Evolutionary conservation across 257 asterid species (phyloP), one percentile per base, ranked within the genome.

Genomic region (Solanum paucissectum): DNA sequence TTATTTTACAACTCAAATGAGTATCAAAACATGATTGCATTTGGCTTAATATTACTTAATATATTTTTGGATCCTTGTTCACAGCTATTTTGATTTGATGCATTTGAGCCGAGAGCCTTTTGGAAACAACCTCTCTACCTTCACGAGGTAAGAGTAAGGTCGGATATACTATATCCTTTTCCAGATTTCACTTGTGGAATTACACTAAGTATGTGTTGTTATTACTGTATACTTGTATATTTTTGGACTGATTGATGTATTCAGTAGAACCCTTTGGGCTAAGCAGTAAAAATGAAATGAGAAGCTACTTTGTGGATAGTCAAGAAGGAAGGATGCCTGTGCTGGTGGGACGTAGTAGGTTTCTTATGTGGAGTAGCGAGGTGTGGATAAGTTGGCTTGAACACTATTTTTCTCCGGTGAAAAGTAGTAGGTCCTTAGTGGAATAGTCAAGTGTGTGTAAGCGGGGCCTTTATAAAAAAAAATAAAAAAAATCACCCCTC

Each of bases 131-230:
- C 2, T 10, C 16, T 64, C 8, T 25, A 64, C 32, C 18, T 64
- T 5, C 33, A 11, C 4, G 18, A 64, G 33, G 33, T 64, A n/a
- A 1, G 72, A 64, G 33, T n/a, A 64, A 64, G 72, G 33, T 11
- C 2, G 27, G 5, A 1, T 21, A 58, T 58, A 21, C 68, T 58
- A 12, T 11, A 12, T 2, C 7, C 10, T 11, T 64, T 11, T 0
- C 4, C 4, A 0, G 4, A 64, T 27, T 11, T 1, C 8, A n/a
- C 33, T n/a, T 64, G 0, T 64, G 8, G 0, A 0, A 58, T 18
- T 18, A 55, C 55, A 46, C 64, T 52, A 52, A 2, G 62, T 5
- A 5, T 6, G 64, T 7, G 64, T 44, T 44, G 18, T 5, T 49
- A 49, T 12, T 13, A 7, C 20, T 52, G 62, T 2, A 52, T 52